Base-by-base conservation (phyloP, 495 filamentous ascomycete species). In the Astrothelium macrocarpum region DNA sequence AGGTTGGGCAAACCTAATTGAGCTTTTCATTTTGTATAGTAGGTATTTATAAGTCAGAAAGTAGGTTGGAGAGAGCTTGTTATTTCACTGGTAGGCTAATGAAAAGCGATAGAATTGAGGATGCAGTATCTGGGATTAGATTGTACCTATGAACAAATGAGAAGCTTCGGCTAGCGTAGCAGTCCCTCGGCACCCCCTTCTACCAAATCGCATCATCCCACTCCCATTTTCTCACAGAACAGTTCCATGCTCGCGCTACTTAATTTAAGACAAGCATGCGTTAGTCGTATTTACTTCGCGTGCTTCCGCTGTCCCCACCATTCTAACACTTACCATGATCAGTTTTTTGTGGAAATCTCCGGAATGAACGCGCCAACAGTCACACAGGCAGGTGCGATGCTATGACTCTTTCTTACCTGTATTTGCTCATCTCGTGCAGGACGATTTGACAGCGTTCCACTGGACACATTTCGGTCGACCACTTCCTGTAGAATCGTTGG, bases 391-490 rank as follows among this genome's bases (percentile, higher is more conserved):
- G 53, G 14, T n/a, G n/a, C n/a, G n/a, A 26, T 12, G 32, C 59
- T 7, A 25, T 18, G 25, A 14, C 26, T 20, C 34, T 2, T 16
- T 56, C 36, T 62, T 36, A 12, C 18, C 10, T 7, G 12, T 4
- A 63, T 16, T 29, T 29, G 25, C 49, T 56, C 7, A 56, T 59
- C 64, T 66, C 11, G 20, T 59, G 29, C 65, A 93, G 89, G 84
- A 85, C 74, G 90, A 94, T 64, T 83, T 94, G 59, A 73, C 77
- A 66, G 78, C 78, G 31, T 95, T 95, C 73, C 86, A 92, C 71
- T 68, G 62, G 76, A 68, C 74, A 34, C 76, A 84, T 59, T 87
- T 87, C 67, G 70, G 74, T 11, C 53, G 67, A 66, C 42, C 61
- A 62, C 29, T 63, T 42, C 25, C 64, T 43, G 59, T 60, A 62